A percentile compares a stretch with the other conserved stretches of the same genome.
Evolutionary conservation across 352 stramenopile species (phyloP).

Genomic region (Pythium brassicae): DNA sequence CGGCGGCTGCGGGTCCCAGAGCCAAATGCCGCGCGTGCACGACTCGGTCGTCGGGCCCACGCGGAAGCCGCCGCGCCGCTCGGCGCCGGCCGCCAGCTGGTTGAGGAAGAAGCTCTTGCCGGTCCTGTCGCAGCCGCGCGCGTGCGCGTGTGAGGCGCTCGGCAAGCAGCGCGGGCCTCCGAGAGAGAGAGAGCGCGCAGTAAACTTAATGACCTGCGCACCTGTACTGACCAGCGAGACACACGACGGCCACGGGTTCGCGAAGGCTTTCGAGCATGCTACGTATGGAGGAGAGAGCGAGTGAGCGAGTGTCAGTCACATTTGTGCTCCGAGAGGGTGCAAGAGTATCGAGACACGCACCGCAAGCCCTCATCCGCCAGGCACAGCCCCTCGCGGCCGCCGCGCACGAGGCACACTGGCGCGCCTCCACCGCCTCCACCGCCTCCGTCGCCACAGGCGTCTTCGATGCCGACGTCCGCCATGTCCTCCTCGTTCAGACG

Average conservation of each 20-base stretch:
- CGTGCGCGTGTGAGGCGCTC: no score
- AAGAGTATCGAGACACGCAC: no score
- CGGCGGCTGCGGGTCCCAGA: constrained; percentile 60
- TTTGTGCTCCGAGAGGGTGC: no score
- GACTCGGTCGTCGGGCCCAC: constrained; percentile 83
- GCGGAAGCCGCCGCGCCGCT: constrained; percentile 35
- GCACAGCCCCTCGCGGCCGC: constrained; percentile 39
- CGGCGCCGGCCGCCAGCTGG: constrained; percentile 69
- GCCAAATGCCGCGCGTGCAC: constrained; percentile 82
- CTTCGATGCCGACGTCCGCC: neutral
- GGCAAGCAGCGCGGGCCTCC: no score
- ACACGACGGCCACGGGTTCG: constrained; percentile 76
- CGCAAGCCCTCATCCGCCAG: constrained; percentile 47
- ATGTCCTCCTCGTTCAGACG: no score
- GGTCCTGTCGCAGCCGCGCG: constrained; percentile 33
- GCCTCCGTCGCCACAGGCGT: neutral
- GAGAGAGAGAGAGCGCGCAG: no score
- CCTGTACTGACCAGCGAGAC: constrained; percentile 77
- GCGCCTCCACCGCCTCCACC: constrained; percentile 9
- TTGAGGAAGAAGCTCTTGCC: constrained; percentile 89
- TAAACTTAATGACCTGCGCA: constrained; percentile 17
- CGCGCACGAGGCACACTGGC: constrained; percentile 62
- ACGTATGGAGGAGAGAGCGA: constrained; percentile 1
- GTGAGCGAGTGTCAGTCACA: no score
- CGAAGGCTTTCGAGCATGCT: constrained; percentile 59